These are phyloP conservation scores for Hibiscus trionum DNA, from an alignment of 345 rosid species.

Conservation along the genomic window DNA sequence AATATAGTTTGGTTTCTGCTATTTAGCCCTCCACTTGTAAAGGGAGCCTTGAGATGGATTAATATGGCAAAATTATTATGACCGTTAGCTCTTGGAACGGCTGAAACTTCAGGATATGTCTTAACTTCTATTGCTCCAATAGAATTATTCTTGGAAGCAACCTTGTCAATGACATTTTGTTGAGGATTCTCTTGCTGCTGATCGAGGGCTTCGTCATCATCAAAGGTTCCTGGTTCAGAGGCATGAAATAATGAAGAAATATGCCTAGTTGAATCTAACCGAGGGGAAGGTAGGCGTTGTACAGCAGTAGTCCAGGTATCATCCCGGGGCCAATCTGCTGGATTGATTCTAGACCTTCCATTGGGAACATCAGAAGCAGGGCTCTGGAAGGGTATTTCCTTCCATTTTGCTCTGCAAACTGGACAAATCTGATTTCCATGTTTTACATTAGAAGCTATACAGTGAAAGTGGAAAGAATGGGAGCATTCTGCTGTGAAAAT, in stretches of 20 bases:
- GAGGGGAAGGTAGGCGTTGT: constrained; percentile 45
- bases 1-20: constrained; percentile 13
- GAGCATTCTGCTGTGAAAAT: constrained; percentile 98
- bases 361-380: constrained; percentile 34
- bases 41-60: constrained; percentile 80
- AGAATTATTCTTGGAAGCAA: constrained; percentile 21
- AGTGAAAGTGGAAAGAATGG: constrained; percentile 92
- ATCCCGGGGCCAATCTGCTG: constrained; percentile 45
- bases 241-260: constrained; percentile 37
- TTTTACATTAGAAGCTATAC: constrained; percentile 81
- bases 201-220: constrained; percentile 74
- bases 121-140: constrained; percentile 44
- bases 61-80: constrained; percentile 61
- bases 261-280: constrained; percentile 38
- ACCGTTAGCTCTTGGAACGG: constrained; percentile 36
- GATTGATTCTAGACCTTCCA: constrained; percentile 35
- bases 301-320: constrained; percentile 53
- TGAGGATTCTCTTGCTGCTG: constrained; percentile 28
- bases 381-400: constrained; percentile 70
- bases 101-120: constrained; percentile 65
- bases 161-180: constrained; percentile 13
- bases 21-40: constrained; percentile 25
- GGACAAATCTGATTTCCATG: constrained; percentile 95
- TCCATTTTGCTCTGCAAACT: constrained; percentile 37
- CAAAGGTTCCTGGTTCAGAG: constrained; percentile 59